Base-by-base conservation (phyloP, 163 green algal species). In the Trebouxiophyceae sp. region DNA sequence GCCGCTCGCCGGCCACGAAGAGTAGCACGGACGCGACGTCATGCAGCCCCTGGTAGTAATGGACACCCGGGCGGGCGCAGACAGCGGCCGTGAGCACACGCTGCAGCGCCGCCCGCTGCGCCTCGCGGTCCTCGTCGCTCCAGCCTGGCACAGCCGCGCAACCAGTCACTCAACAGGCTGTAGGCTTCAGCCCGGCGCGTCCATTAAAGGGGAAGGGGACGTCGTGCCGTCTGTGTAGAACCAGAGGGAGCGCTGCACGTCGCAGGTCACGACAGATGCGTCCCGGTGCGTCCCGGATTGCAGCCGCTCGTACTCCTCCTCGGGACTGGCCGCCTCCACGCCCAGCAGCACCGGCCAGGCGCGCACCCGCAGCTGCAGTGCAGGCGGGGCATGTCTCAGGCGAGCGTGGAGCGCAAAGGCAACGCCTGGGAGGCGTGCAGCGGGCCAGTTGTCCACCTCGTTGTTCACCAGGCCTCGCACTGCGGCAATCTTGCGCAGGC, bases 21-120 rank as follows among this genome's bases (percentile, higher is more conserved):
- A 97, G 79, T 63, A 97, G 80, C 64, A 97, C 88, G 0, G 81
- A 81, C 12, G 91, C 89, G 1, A 97, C 74, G 67, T 97, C 91
- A 69, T 97, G 89, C 45, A 97, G 72, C 3, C 91, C 89, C 73
- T 88, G 82, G 72, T 96, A 93, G 65, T 96, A 96, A 67, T 77
- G 82, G 5, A 96, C 77, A 2, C 71, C 73, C n/a, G 81, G 47
- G 28, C 72, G 54, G 2, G 39, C 56, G 29, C 55, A 71, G 2
- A 95, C 77, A 8, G 78, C 76, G 0, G 81, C 85, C n/a, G 88
- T 86, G 0, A 97, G 71, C 29, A 96, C 34, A 1, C 77, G 66
- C 32, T 71, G 68, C 55, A 97, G 78, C 55, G 83, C 74, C n/a
- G 44, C 33, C 7, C 90, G 69, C 65, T 83, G 75, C 1, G 54